Percentiles rank a stretch among this genome's conserved stretches.
Evolutionary conservation across 1,284 basidiomycete genomes (phyloP).

Genomic region (Bothia castanella): DNA sequence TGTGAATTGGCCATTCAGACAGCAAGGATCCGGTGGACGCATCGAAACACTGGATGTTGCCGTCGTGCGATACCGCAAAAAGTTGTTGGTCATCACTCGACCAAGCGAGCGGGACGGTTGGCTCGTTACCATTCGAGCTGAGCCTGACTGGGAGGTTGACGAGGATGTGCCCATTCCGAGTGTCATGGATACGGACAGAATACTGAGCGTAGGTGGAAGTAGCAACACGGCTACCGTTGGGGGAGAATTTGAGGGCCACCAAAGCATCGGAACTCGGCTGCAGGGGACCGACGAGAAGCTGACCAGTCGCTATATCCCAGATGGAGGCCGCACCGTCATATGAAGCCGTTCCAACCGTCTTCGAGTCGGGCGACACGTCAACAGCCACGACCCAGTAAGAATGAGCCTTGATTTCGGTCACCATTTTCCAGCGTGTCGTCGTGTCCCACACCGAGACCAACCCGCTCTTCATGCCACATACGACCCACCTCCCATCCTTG

Average conservation of each 20-base stretch:
- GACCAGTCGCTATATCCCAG: slow-evolving; percentile 6
- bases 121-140: too few species aligned
- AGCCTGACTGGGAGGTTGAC: too few species aligned
- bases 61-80: slow-evolving; percentile 3
- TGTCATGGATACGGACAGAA: background rate
- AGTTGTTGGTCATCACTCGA: slow-evolving; percentile 4
- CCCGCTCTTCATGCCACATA: slow-evolving; percentile 9
- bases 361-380: slow-evolving; percentile 13
- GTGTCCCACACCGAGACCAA: slow-evolving; percentile 12
- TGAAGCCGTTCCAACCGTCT: slow-evolving; percentile 5
- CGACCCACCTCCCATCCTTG: slow-evolving; percentile 1
- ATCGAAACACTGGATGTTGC: slow-evolving; percentile 9
- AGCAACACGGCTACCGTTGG: slow-evolving; percentile 1
- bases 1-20: slow-evolving; percentile 12
- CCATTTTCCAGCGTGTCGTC: background rate
- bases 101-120: slow-evolving; percentile 5
- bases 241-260: background rate
- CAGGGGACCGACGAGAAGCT: slow-evolving; percentile 7
- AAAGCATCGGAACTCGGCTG: slow-evolving; percentile 4
- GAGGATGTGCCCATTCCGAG: too few species aligned
- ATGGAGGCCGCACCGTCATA: too few species aligned
- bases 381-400: slow-evolving; percentile 15
- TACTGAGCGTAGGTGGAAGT: slow-evolving; percentile 5
- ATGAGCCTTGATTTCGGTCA: slow-evolving; percentile 11
- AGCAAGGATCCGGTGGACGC: slow-evolving; percentile 2